A percentile compares a stretch with the other conserved stretches of the same genome.
phyloP scores from a whole-genome alignment of 2,329 filamentous ascomycete species.

The Dactylellina leptospora region DNA sequence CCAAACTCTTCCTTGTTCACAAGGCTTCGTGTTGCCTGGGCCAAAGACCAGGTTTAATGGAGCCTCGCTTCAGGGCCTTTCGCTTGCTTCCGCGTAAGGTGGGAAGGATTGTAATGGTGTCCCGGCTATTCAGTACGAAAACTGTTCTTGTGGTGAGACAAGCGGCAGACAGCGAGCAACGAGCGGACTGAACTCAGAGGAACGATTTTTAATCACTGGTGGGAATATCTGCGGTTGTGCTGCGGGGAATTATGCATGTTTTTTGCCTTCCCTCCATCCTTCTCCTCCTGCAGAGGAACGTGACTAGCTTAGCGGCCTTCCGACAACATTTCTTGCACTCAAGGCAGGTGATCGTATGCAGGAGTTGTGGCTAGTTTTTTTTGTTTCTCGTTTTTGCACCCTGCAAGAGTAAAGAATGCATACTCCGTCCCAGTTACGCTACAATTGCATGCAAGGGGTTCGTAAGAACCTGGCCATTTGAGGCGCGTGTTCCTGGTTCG shows the following conservation, averaged over 20 bases:
- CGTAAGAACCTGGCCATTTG: constrained; percentile 17
- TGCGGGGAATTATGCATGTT: not conserved
- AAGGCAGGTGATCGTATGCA: no score
- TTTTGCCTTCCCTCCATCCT: constrained; percentile 5
- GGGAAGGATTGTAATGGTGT: constrained; percentile 16
- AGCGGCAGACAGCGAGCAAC: not conserved
- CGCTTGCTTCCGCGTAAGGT: constrained; percentile 34
- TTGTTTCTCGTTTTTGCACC: not conserved
- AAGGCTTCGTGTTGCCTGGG: not conserved
- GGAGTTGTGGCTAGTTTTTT: no score
- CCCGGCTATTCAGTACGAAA: not conserved
- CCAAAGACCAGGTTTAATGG: not conserved
- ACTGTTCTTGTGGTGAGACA: constrained; percentile 33
- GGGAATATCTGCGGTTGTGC: constrained; percentile 2
- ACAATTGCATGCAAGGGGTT: constrained; percentile 30
- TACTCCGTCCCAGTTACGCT: constrained; percentile 1
- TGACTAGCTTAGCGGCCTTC: no score
- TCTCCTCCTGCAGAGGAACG: no score
- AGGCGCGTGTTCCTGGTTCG: constrained; percentile 27
- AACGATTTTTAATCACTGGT: not conserved
- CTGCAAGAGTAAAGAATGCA: not conserved
- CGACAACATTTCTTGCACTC: no score
- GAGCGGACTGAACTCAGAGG: not conserved
- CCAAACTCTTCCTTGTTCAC: no score
- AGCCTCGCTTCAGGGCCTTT: constrained; percentile 20